A percentile compares a stretch with the other conserved stretches of the same genome.
phyloP scores from a whole-genome alignment of 2,329 filamentous ascomycete species.

The Scleromitrula shiraiana region DNA sequence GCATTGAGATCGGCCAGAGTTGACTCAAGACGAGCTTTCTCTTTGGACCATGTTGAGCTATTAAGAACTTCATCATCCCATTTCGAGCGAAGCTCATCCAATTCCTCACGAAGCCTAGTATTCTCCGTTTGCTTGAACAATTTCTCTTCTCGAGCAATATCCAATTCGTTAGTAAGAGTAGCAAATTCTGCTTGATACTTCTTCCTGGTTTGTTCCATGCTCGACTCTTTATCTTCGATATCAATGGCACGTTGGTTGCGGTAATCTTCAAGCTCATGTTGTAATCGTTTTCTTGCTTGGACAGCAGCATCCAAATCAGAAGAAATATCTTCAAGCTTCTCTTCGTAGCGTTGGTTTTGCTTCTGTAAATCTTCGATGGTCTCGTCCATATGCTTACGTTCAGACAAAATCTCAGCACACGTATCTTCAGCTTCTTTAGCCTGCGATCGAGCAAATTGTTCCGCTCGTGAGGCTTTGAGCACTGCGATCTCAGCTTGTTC shows the following conservation, averaged over 20 bases:
- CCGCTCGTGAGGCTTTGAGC: conserved; percentile 81
- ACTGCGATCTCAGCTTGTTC: conserved; percentile 96
- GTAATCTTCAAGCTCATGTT: conserved; percentile 97
- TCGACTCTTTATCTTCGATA: conserved; percentile 92
- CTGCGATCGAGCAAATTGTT: conserved; percentile 89
- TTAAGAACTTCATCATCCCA: conserved; percentile 99
- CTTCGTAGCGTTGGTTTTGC: conserved; percentile 82
- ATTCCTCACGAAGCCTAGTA: conserved; percentile 81
- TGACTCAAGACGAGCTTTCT: conserved; percentile 85
- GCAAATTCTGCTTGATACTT: conserved; percentile 95
- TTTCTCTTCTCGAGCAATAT: conserved; percentile 84
- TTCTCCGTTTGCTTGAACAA: conserved; percentile 83
- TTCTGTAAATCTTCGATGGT: conserved; percentile 84
- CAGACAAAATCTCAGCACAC: conserved; percentile 82
- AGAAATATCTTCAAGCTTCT: conserved; percentile 82
- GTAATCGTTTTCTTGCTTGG: conserved; percentile 86
- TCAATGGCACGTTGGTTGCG: conserved; percentile 90
- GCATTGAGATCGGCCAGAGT: conserved; percentile 81
- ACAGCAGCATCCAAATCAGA: conserved; percentile 79
- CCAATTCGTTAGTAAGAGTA: conserved; percentile 82
- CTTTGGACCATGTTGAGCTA: conserved; percentile 96
- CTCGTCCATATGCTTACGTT: conserved; percentile 82
- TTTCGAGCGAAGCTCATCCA: conserved; percentile 88
- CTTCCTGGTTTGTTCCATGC: conserved; percentile 92
- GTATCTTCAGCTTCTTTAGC: conserved; percentile 86